phyloP scores from a whole-genome alignment of 2,329 filamentous ascomycete species.

The Periglandula ipomoeae region DNA sequence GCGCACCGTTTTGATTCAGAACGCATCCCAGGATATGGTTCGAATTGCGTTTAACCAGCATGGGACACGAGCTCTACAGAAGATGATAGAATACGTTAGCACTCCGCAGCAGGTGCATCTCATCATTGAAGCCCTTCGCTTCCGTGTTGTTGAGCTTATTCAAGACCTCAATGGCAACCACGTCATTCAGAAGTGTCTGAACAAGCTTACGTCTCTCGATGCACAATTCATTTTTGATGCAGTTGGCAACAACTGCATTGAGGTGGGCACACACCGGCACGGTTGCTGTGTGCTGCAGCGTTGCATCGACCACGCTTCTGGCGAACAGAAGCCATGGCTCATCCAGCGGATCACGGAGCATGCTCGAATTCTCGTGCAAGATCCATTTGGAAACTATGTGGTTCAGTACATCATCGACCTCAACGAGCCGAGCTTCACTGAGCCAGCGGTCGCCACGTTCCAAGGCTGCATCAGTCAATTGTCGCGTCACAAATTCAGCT shows the following conservation, averaged over 20 bases:
- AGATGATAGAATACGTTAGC: slow-evolving; percentile 98
- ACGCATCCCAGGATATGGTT: slow-evolving; percentile 79
- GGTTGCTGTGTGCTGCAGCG: slow-evolving; percentile 97
- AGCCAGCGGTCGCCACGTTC: slow-evolving; percentile 79
- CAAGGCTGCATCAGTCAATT: slow-evolving; percentile 58
- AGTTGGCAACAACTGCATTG: slow-evolving; percentile 76
- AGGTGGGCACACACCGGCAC: slow-evolving; percentile 92
- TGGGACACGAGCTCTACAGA: slow-evolving; percentile 90
- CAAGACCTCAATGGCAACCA: slow-evolving; percentile 98
- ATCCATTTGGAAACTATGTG: slow-evolving; percentile 97
- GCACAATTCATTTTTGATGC: slow-evolving; percentile 96
- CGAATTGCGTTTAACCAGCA: slow-evolving; percentile 95
- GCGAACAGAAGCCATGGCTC: slow-evolving; percentile 77
- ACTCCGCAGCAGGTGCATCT: slow-evolving; percentile 76
- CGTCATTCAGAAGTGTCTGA: slow-evolving; percentile 97
- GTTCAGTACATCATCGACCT: slow-evolving; percentile 98
- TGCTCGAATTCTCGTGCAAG: slow-evolving; percentile 83
- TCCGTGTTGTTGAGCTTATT: slow-evolving; percentile 85
- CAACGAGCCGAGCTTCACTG: slow-evolving; percentile 78
- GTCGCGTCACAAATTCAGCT: slow-evolving; percentile 98
- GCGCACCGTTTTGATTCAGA: slow-evolving; percentile 84
- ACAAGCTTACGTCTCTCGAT: slow-evolving; percentile 76
- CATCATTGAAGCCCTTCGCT: slow-evolving; percentile 75
- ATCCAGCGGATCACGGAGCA: slow-evolving; percentile 81
- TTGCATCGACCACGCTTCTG: slow-evolving; percentile 94